Conservation (phyloP, 768 basidiomycete genomes). For the Lentinus brumalis region DNA sequence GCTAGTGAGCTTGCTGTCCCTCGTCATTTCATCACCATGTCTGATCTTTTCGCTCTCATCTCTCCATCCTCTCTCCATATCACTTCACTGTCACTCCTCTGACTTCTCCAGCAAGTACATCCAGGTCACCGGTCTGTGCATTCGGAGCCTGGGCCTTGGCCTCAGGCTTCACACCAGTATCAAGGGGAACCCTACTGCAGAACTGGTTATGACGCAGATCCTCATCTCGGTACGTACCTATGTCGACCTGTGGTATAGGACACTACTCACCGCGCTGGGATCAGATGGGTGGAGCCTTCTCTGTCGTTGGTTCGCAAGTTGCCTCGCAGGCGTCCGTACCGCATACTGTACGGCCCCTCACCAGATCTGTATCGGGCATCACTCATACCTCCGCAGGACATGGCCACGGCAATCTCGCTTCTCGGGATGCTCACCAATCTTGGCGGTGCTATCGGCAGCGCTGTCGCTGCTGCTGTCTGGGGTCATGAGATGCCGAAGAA, state of each 20-base stretch:
- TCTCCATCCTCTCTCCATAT: too few species aligned
- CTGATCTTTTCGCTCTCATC: too few species aligned
- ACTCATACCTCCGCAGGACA: constrained; percentile 30
- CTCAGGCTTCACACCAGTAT: constrained; percentile 16
- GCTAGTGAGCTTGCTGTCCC: constrained; percentile 25
- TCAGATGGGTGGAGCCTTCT: constrained; percentile 46
- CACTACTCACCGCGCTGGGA: too few species aligned
- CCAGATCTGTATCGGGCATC: too few species aligned
- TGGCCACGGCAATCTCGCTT: constrained; percentile 44
- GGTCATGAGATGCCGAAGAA: constrained; percentile 22
- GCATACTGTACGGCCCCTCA: constrained; percentile 24
- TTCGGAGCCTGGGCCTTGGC: constrained; percentile 21
- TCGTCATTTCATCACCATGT: too few species aligned
- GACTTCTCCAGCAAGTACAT: constrained; percentile 33
- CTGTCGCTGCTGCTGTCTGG: constrained; percentile 31
- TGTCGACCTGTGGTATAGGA: too few species aligned
- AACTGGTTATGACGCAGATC: constrained; percentile 45
- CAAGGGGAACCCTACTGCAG: constrained; percentile 20
- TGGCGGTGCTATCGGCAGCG: constrained; percentile 42
- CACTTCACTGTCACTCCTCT: too few species aligned
- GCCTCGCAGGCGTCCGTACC: constrained; percentile 45
- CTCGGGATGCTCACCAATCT: constrained; percentile 44
- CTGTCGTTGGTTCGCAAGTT: constrained; percentile 42
- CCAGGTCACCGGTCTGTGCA: constrained; percentile 35
- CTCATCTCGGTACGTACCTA: constrained; percentile 35